Percentiles rank a stretch among this genome's conserved stretches.
Evolutionary conservation across 257 asterid genomes (phyloP).

Genomic region (Capsicum rhomboideum): DNA sequence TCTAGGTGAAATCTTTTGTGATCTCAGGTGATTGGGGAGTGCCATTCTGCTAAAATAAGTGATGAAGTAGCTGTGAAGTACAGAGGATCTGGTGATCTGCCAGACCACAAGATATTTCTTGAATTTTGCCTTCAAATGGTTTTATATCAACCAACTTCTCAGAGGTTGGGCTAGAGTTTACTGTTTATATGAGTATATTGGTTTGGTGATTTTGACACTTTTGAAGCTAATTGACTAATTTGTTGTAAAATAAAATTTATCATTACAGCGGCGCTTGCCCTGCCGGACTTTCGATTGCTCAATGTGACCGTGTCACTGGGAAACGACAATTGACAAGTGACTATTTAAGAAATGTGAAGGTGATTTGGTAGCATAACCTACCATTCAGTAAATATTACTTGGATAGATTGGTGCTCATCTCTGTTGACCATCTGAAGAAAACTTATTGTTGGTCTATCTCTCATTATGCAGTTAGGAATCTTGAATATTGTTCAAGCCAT

Average conservation of each 20-base stretch:
- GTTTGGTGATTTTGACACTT: neutral
- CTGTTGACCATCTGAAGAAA: neutral
- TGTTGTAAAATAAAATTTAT: conserved; percentile 22
- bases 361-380: conserved; percentile 6
- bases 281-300: conserved; percentile 79
- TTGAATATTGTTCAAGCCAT: conserved; percentile 64
- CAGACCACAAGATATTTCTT: conserved; percentile 59
- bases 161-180: conserved; percentile 40
- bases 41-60: conserved; percentile 55
- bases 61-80: conserved; percentile 56
- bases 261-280: conserved; percentile 55
- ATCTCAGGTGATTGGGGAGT: conserved; percentile 85
- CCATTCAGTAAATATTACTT: neutral
- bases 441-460: neutral
- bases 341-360: conserved; percentile 59
- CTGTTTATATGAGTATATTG: neutral
- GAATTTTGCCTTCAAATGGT: conserved; percentile 84
- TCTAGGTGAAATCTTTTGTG: conserved; percentile 3
- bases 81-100: conserved; percentile 46
- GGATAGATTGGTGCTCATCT: neutral
- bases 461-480: conserved; percentile 62
- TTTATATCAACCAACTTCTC: conserved; percentile 72
- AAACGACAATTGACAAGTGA: conserved; percentile 52
- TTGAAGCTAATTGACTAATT: neutral
- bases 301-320: conserved; percentile 78